Base-by-base conservation (phyloP, 2,329 filamentous ascomycete species). In the Dactylellina parvicollis region DNA sequence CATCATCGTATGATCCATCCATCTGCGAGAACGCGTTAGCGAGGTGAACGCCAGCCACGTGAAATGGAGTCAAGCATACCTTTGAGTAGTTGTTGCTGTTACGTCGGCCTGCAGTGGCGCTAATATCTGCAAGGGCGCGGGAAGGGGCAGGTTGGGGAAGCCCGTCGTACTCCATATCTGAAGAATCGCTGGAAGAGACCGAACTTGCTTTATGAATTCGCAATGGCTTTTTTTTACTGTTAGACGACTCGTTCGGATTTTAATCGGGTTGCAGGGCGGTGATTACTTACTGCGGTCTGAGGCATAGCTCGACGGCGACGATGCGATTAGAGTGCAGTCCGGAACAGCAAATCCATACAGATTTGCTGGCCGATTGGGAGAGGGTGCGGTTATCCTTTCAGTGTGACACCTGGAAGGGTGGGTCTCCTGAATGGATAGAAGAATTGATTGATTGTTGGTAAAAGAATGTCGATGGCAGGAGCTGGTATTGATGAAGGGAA, bases 101-200 rank as follows among this genome's bases (percentile, higher is more conserved):
- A 78, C 93, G 87, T 80, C 94, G 88, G 81, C 88, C 89, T 82
- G 93, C 92, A 75, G 90, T 90, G 57, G 91, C 90, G 77, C 90
- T 92, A 79, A 99, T 88, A 83, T 99, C 95, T 75, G 92, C 91
- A 76, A 99, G 86, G 69, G 95, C 91, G 78, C 90, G 88, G 79
- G 89, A 86, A 62, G 86, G 81, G 81, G 67, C 81, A 82, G 78
- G 86, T 84, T 80, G 83, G 85, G 62, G 83, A 80, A 84, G 87
- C 86, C 81, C 89, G 93, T 74, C 64, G 66, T 78, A 83, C 81
- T 46, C 90, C 87, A 72, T 89, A 88, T 60, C 69, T 42, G 59
- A 65, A 26, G 36, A 71, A 42, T 59, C 56, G 49, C 40, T 56
- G 9, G 65, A 70, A 38, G 85, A 80, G 74, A 81, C 83, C 55